Evolutionary conservation across 176 grass and related monocot genomes (phyloP).

Genomic region (Oryza glumipatula): DNA sequence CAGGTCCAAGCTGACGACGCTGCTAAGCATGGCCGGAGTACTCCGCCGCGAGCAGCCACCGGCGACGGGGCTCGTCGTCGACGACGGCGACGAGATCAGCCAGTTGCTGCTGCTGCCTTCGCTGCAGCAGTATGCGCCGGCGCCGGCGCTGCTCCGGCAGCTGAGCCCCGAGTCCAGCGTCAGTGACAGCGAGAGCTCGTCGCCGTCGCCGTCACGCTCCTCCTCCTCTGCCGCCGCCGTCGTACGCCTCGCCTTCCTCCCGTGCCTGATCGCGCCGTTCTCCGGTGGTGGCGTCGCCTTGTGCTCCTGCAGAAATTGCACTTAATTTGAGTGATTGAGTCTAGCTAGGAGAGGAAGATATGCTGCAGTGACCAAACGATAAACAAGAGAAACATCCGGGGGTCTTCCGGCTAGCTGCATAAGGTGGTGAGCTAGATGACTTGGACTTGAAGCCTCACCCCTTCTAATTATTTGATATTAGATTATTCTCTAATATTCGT

Average conservation of each 20-base stretch:
- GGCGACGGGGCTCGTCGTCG: not conserved
- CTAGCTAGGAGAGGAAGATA: not conserved
- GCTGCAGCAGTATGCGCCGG: not conserved
- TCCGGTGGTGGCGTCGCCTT: not conserved
- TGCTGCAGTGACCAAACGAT: not conserved
- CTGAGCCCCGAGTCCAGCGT: slow-evolving; percentile 34
- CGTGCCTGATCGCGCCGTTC: not conserved
- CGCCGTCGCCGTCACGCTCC: not conserved
- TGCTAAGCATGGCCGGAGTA: not conserved
- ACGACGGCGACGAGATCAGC: slow-evolving; percentile 24
- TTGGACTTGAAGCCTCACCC: too few relatives aligned
- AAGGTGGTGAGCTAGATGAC: too few relatives aligned
- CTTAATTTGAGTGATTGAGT: not conserved
- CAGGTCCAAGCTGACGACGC: slow-evolving; percentile 48
- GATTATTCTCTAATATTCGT: too few relatives aligned
- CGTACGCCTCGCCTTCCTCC: not conserved
- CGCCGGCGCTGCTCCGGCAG: slow-evolving; percentile 10
- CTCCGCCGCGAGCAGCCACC: not conserved
- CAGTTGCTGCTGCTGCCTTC: slow-evolving; percentile 23
- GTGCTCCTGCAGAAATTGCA: slow-evolving; percentile 20
- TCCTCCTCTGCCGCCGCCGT: not conserved
- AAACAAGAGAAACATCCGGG: too few relatives aligned
- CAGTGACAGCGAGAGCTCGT: slow-evolving; percentile 29
- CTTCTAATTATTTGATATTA: too few relatives aligned
- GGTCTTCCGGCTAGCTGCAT: too few relatives aligned